These are phyloP conservation scores for Musa troglodytarum DNA, from an alignment of 176 grass and related monocot genomes.

Conservation along the genomic window DNA sequence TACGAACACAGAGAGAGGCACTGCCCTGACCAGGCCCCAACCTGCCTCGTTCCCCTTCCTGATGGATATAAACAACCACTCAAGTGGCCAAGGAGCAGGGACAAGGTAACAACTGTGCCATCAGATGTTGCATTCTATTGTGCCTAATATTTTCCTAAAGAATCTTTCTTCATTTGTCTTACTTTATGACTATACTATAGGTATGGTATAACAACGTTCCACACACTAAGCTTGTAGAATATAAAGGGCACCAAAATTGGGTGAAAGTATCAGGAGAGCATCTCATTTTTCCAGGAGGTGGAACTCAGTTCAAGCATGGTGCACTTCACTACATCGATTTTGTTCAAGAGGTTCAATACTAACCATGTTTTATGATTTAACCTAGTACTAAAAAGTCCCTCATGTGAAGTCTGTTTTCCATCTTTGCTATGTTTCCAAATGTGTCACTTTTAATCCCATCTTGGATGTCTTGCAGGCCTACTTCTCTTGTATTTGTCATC, in stretches of 20 bases:
- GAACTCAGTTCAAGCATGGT: conserved; percentile 20
- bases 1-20: conserved; percentile 18
- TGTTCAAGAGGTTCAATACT: conserved; percentile 6
- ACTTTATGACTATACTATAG: neutral
- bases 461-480: neutral
- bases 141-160: neutral
- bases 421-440: neutral
- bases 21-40: conserved; percentile 7
- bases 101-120: neutral
- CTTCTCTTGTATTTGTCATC: neutral
- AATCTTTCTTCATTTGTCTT: neutral
- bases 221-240: conserved; percentile 13
- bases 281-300: conserved; percentile 14
- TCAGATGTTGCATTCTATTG: too few species aligned
- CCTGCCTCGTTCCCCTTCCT: conserved; percentile 17
- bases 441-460: neutral
- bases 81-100: conserved; percentile 5
- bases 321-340: conserved; percentile 17
- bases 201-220: conserved; percentile 18
- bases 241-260: conserved; percentile 15
- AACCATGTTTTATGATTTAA: neutral
- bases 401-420: neutral
- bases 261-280: conserved; percentile 8
- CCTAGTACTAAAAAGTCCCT: neutral
- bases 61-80: conserved; percentile 8